A percentile compares a stretch with the other conserved stretches of the same genome.
These are phyloP conservation scores for Nannochloropsis oceanica DNA, from an alignment of 108 stramenopile species.

Conservation along the genomic window DNA sequence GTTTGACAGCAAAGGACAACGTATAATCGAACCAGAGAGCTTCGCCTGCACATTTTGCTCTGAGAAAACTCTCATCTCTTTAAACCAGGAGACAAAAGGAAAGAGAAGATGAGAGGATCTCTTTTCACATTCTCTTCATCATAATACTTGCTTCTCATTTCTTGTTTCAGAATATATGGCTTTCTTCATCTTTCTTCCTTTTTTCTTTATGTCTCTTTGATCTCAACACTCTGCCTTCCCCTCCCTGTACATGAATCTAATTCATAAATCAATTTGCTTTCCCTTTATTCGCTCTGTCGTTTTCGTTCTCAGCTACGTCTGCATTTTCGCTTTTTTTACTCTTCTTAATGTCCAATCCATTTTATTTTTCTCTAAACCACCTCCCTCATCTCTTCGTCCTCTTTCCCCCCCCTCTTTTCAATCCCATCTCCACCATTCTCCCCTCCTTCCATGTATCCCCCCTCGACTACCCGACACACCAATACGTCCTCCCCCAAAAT, in stretches of 20 bases:
- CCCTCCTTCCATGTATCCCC: not conserved
- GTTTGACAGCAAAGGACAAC: too few species aligned
- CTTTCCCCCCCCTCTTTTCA: not conserved
- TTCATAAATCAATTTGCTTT: not conserved
- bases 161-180: not conserved
- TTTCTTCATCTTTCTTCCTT: not conserved
- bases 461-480: not conserved
- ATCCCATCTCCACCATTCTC: not conserved
- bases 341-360: not conserved
- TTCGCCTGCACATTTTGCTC: too few species aligned
- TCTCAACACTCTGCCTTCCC: not conserved
- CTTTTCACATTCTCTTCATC: too few species aligned
- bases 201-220: not conserved
- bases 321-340: not conserved
- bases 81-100: too few species aligned
- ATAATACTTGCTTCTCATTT: too few species aligned
- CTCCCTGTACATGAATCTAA: not conserved
- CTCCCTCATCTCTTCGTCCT: not conserved
- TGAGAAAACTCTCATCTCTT: too few species aligned
- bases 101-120: too few species aligned
- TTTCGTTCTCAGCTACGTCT: not conserved
- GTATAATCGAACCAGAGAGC: too few species aligned
- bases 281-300: not conserved
- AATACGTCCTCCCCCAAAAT: not conserved
- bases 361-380: not conserved